Conservation (phyloP, 306 rosid genomes). For the Pyrus pyrifolia region DNA sequence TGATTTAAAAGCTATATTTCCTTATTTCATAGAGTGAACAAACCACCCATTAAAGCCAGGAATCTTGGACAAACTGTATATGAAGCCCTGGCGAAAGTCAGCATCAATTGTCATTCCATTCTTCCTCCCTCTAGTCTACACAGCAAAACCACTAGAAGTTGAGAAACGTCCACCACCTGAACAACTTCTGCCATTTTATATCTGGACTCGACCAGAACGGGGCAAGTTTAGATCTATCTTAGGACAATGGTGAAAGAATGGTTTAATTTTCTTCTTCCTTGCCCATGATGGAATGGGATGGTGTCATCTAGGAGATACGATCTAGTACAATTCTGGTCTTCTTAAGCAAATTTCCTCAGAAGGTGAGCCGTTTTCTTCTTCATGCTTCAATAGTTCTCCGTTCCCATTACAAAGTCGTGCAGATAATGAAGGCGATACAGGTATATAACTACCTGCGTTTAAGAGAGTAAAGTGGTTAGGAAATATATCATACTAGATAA, state of each 20-base stretch:
- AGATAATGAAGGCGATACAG: constrained; percentile 58
- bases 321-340: constrained; percentile 51
- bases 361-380: constrained; percentile 41
- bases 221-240: constrained; percentile 7
- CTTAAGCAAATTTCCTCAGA: constrained; percentile 38
- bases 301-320: constrained; percentile 12
- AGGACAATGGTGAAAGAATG: constrained; percentile 14
- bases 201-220: background rate
- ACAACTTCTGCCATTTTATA: constrained; percentile 15
- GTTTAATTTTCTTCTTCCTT: background rate
- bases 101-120: background rate
- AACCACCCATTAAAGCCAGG: constrained; percentile 14
- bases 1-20: background rate
- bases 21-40: constrained; percentile 7
- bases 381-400: constrained; percentile 48
- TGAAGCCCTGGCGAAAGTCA: background rate
- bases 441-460: constrained; percentile 35
- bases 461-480: background rate
- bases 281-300: constrained; percentile 11
- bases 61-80: constrained; percentile 18
- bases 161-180: background rate
- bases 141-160: background rate
- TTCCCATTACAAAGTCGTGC: constrained; percentile 51
- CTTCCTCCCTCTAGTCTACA: background rate
- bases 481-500: background rate